Base-by-base conservation (phyloP, 2,329 filamentous ascomycete species). In the Microcyclospora pomicola region DNA sequence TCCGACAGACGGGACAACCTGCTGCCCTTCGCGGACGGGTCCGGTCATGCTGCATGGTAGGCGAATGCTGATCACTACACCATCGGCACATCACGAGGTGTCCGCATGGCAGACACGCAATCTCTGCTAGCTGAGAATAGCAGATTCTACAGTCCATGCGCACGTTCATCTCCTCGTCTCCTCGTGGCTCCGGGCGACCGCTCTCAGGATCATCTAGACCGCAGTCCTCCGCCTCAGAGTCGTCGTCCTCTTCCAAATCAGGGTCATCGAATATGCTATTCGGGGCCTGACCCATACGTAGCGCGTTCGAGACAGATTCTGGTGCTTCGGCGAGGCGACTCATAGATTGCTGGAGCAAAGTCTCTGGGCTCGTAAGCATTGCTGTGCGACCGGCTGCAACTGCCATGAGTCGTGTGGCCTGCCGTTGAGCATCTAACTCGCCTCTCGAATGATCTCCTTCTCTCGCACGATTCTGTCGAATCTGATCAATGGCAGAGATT, bases 41-140 rank as follows among this genome's bases (percentile, higher is more conserved):
- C 28, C 45, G 43, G 47, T 66, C 62, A 19, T 55, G 48, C 39
- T 59, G 52, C 48, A 59, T 59, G 1, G 62, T 56, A 2, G 68
- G 68, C 27, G 67, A 59, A 33, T 66, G 61, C 35, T 68, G 61
- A 35, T 69, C 66, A 2, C 67, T 68, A 45, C 70, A 73, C 68
- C 68, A 73, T 30, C 61, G 55, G 48, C 70, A 73, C 59, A 73
- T 67, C 27, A 67, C 60, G 43, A 71, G 59, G 49, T 73, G 69
- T 0, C 70, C 70, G 42, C 70, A 74, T 1, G 70, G 70, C 28
- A 73, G 46, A 13, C 70, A 54, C 2, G 66, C 69, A 6, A 66
- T 65, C 42, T 72, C 66, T 1, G 71, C 66, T 2, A 67, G 35
- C 48, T 73, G 70, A 9, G 59, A 59, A 46, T 69, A 69, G 49